phyloP scores from a whole-genome alignment of 2,329 filamentous ascomycete genomes.

The Monosporascus sp. region DNA sequence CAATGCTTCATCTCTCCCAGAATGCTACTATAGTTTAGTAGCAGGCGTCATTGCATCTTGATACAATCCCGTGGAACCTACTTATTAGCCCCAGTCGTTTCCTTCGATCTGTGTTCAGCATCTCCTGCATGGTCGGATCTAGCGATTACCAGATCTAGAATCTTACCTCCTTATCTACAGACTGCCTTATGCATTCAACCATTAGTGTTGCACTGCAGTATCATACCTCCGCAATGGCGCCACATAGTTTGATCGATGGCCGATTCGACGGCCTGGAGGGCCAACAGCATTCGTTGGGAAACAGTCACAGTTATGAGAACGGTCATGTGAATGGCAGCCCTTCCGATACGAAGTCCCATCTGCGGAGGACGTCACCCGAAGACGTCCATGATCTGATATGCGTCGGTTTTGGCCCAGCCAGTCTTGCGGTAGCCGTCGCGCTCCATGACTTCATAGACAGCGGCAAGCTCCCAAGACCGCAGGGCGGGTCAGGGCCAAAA shows the following conservation, averaged over 20 bases:
- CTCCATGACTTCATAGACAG: constrained; percentile 70
- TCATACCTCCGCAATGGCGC: neutral
- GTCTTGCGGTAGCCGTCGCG: constrained; percentile 81
- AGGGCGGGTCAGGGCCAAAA: constrained; percentile 49
- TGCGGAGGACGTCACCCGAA: constrained; percentile 49
- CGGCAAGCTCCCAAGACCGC: constrained; percentile 34
- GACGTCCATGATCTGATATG: constrained; percentile 80
- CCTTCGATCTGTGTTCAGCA: neutral
- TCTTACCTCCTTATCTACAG: neutral
- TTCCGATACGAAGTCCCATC: constrained; percentile 30
- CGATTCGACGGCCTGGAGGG: neutral
- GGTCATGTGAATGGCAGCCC: constrained; percentile 1
- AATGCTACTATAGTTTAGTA: neutral
- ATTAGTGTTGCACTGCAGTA: neutral
- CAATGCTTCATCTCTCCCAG: neutral
- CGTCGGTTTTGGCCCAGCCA: constrained; percentile 89
- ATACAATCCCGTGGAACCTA: neutral
- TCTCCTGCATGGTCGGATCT: constrained; percentile 3
- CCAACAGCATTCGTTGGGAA: neutral
- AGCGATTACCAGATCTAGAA: neutral
- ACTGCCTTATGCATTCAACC: neutral
- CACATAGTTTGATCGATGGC: neutral
- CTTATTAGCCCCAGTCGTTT: neutral
- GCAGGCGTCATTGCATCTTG: neutral
- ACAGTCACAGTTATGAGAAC: too few species aligned